A percentile compares a stretch with the other conserved stretches of the same genome.
phyloP scores from a whole-genome alignment of 2,329 filamentous ascomycete genomes.

The Sarocladium brachiariae region DNA sequence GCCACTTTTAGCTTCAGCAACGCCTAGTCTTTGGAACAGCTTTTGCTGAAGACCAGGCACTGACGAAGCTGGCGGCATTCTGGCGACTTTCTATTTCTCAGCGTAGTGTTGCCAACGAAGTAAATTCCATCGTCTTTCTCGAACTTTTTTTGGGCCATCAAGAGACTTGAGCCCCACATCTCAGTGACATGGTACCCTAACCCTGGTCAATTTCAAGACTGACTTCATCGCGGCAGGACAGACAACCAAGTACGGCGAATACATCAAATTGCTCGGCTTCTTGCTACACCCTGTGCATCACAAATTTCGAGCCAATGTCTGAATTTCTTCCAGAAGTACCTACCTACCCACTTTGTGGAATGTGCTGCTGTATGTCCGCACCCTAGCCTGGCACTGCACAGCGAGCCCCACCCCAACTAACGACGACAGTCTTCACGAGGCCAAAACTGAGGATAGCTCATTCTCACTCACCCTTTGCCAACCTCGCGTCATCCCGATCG shows the following conservation, averaged over 20 bases:
- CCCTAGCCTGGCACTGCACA: background rate
- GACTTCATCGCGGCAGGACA: no score
- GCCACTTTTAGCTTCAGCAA: conserved; percentile 17
- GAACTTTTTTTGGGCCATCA: conserved; percentile 8
- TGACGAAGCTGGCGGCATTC: conserved; percentile 18
- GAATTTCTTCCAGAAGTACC: no score
- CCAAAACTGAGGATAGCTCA: background rate
- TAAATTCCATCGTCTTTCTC: background rate
- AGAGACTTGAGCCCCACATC: conserved; percentile 1
- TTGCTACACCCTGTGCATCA: no score
- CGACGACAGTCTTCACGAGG: background rate
- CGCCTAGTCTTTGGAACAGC: conserved; percentile 30
- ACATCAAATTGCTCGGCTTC: no score
- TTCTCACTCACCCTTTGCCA: conserved; percentile 2
- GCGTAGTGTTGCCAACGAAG: background rate
- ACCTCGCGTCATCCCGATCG: no score
- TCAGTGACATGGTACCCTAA: no score
- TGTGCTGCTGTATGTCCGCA: no score
- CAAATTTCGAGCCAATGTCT: no score
- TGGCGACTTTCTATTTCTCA: background rate
- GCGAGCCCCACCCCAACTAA: conserved; percentile 6
- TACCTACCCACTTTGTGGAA: no score
- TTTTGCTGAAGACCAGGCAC: conserved; percentile 29
- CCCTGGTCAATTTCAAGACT: no score
- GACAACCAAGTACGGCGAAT: no score